Percentiles rank a stretch among this genome's conserved stretches.
phyloP scores from a whole-genome alignment of 441 rosid genomes.

The Viola pubescens region DNA sequence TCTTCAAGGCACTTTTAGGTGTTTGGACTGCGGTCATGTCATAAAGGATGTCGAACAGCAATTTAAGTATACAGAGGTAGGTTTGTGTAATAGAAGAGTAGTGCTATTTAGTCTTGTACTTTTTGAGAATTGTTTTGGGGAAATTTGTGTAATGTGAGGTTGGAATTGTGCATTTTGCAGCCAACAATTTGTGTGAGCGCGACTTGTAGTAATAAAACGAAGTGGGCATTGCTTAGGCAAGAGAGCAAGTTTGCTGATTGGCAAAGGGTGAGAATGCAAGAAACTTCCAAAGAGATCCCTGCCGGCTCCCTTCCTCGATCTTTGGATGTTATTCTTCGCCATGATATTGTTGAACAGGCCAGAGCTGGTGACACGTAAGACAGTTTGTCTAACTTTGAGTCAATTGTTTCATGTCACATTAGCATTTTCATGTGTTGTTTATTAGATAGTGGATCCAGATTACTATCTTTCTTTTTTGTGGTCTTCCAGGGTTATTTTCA shows the following conservation, averaged over 20 bases:
- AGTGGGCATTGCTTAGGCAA: constrained; percentile 86
- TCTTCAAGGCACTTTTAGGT: constrained; percentile 78
- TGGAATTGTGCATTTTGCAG: constrained; percentile 31
- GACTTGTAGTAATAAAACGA: constrained; percentile 55
- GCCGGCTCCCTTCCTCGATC: constrained; percentile 95
- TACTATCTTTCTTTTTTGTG: constrained; percentile 4
- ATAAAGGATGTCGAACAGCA: constrained; percentile 88
- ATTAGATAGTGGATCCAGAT: background rate
- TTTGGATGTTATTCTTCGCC: constrained; percentile 92
- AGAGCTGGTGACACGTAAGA: constrained; percentile 96
- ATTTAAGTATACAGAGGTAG: constrained; percentile 89
- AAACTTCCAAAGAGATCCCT: constrained; percentile 93
- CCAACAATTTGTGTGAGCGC: constrained; percentile 77
- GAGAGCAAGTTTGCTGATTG: constrained; percentile 97
- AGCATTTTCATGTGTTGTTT: background rate
- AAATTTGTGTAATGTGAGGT: background rate
- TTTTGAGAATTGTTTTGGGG: background rate
- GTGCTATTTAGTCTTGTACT: background rate
- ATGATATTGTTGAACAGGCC: constrained; percentile 94
- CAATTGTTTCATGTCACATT: background rate
- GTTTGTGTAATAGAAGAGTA: background rate
- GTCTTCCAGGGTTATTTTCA: constrained; percentile 69
- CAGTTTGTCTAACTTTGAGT: background rate
- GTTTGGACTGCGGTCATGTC: constrained; percentile 75
- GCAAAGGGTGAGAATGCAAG: constrained; percentile 99